Evolutionary conservation across 1,284 basidiomycete genomes (phyloP).

Genomic region (Athelia psychrophila): DNA sequence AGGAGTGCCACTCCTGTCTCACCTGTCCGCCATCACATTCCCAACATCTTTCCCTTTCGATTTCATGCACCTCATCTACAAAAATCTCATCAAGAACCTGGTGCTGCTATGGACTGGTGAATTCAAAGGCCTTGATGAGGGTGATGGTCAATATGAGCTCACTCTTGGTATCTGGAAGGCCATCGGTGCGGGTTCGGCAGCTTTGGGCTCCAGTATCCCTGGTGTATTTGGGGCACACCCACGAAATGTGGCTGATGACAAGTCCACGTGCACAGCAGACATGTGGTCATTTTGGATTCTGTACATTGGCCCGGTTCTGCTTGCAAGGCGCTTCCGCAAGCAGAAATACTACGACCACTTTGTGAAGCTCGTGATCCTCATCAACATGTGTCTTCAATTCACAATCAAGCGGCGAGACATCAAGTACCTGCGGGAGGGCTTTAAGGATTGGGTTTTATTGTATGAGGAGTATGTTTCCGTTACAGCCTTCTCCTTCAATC

Average conservation of each 20-base stretch:
- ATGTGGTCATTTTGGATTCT: conserved; percentile 15
- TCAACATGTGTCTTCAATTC: conserved; percentile 1
- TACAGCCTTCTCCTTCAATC: background rate
- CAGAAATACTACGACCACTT: conserved; percentile 3
- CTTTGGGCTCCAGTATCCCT: conserved; percentile 27
- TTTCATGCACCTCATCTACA: conserved; percentile 34
- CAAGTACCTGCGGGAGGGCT: background rate
- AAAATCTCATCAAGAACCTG: conserved; percentile 25
- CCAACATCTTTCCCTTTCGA: conserved; percentile 29
- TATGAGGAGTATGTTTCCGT: conserved; percentile 1
- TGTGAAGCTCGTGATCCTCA: background rate
- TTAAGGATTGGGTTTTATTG: background rate
- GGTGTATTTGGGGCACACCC: conserved; percentile 24
- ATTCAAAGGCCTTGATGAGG: conserved; percentile 20
- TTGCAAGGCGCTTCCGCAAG: conserved; percentile 4
- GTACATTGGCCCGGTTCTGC: conserved; percentile 16
- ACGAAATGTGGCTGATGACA: conserved; percentile 25
- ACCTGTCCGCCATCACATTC: conserved; percentile 22
- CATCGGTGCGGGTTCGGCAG: conserved; percentile 25
- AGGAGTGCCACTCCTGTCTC: conserved; percentile 18
- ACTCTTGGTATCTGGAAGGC: conserved; percentile 26
- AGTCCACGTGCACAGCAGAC: conserved; percentile 19
- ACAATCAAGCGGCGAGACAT: background rate
- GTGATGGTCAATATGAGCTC: conserved; percentile 18
- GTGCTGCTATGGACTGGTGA: conserved; percentile 23